These are phyloP conservation scores for Elongisporangium anandrum DNA, from an alignment of 352 stramenopile genomes.

Conservation along the genomic window DNA sequence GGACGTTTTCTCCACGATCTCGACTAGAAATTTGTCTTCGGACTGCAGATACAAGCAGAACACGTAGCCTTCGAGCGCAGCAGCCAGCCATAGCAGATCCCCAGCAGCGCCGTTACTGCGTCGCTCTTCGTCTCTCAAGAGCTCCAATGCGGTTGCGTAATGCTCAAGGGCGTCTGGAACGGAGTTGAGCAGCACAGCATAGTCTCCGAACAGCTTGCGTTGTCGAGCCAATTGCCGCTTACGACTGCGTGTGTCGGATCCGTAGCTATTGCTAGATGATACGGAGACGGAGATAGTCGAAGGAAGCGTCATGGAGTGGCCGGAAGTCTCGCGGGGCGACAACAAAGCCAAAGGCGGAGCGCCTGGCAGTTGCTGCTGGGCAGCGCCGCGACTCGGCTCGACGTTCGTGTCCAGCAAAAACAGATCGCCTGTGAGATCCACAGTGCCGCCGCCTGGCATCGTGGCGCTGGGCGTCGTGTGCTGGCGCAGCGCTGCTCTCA, in stretches of 20 bases:
- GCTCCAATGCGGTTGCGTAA: conserved; percentile 63
- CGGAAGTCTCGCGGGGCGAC: neutral
- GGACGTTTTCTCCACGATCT: conserved; percentile 76
- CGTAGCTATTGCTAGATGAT: neutral
- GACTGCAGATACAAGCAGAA: conserved; percentile 52
- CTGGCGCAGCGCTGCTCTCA: conserved; percentile 55
- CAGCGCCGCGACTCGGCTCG: conserved; percentile 36
- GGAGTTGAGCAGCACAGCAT: conserved; percentile 62
- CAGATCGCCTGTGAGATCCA: too few relatives aligned
- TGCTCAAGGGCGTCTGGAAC: conserved; percentile 64
- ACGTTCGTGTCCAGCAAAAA: conserved; percentile 74
- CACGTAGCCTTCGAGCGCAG: conserved; percentile 69
- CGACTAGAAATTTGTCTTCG: conserved; percentile 54
- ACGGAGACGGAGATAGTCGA: conserved; percentile 12
- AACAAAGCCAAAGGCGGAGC: conserved; percentile 16
- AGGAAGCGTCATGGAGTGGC: neutral
- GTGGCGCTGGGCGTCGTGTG: conserved; percentile 12
- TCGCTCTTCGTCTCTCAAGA: conserved; percentile 74
- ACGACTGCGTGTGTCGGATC: conserved; percentile 40
- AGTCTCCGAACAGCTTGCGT: conserved; percentile 80
- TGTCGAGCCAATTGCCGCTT: conserved; percentile 57
- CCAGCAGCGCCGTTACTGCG: conserved; percentile 37
- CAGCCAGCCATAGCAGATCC: conserved; percentile 76
- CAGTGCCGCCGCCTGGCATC: conserved; percentile 21
- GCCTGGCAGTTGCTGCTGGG: conserved; percentile 14